Conservation (phyloP, 192 early-diverging fungal species). For the Backusella westeae region DNA sequence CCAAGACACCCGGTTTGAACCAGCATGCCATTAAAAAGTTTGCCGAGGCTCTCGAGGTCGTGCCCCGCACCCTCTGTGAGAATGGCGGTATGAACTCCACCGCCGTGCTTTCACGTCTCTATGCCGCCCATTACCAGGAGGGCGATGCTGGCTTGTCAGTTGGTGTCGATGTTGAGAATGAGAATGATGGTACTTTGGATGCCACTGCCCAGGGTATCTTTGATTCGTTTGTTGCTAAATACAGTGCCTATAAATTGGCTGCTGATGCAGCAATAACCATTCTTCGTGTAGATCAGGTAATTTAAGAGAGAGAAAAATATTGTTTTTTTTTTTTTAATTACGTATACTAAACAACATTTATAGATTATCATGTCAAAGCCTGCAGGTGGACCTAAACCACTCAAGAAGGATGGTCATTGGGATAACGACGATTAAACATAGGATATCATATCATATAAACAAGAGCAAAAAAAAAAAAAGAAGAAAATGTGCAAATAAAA, state of each 20-base stretch:
- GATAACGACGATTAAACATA: slow-evolving; percentile 63
- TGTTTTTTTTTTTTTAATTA: neutral
- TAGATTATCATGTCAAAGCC: slow-evolving; percentile 98
- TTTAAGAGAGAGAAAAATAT: neutral
- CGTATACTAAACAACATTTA: neutral
- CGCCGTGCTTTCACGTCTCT: slow-evolving; percentile 87
- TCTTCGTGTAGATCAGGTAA: slow-evolving; percentile 91
- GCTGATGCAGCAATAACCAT: slow-evolving; percentile 91
- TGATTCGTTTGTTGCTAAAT: slow-evolving; percentile 82
- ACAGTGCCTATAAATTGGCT: slow-evolving; percentile 87
- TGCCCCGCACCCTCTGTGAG: slow-evolving; percentile 92
- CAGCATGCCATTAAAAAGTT: slow-evolving; percentile 97
- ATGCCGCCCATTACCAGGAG: slow-evolving; percentile 82
- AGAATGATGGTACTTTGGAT: slow-evolving; percentile 70
- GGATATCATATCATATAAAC: neutral
- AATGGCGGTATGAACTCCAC: slow-evolving; percentile 95
- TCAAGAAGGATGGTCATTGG: slow-evolving; percentile 87
- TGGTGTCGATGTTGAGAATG: slow-evolving; percentile 86
- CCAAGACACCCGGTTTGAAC: slow-evolving; percentile 91
- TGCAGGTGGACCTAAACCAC: slow-evolving; percentile 91
- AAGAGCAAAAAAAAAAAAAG: neutral
- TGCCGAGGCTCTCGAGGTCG: slow-evolving; percentile 91
- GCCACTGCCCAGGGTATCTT: slow-evolving; percentile 71
- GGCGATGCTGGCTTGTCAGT: slow-evolving; percentile 44
- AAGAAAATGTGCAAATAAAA: neutral